Evolutionary conservation across 2,329 filamentous ascomycete genomes (phyloP).

Genomic region (Chaetomiaceae sp.): DNA sequence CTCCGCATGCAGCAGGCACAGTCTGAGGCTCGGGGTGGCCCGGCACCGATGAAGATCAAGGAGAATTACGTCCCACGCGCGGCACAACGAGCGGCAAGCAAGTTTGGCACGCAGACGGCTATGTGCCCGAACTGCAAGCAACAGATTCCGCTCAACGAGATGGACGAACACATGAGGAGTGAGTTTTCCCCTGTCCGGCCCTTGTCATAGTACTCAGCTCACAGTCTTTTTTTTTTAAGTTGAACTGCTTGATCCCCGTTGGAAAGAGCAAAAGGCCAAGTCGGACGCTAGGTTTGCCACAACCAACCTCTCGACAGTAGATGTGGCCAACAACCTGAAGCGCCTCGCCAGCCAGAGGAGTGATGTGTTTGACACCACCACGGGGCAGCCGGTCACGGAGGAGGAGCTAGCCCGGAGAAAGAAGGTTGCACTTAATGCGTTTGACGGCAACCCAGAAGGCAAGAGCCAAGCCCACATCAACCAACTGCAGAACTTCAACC

Average conservation of each 20-base stretch:
- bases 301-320: conserved; percentile 78
- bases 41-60: conserved; percentile 78
- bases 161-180: conserved; percentile 90
- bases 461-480: conserved; percentile 49
- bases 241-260: conserved; percentile 86
- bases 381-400: conserved; percentile 62
- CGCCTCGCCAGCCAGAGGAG: conserved; percentile 83
- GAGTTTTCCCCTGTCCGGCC: conserved; percentile 28
- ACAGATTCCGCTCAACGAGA: conserved; percentile 78
- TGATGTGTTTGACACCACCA: conserved; percentile 76
- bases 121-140: conserved; percentile 92
- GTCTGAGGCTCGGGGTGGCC: conserved; percentile 66
- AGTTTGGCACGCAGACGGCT: conserved; percentile 60
- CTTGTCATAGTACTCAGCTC: conserved; percentile 27
- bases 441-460: conserved; percentile 61
- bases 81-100: conserved; percentile 64
- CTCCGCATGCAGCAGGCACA: conserved; percentile 69
- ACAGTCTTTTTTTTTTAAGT: conserved; percentile 47
- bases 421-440: conserved; percentile 60
- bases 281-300: conserved; percentile 78
- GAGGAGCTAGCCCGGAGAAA: conserved; percentile 74
- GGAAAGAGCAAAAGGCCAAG: conserved; percentile 94
- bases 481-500: conserved; percentile 65
- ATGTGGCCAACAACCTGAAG: conserved; percentile 92
- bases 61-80: conserved; percentile 88